Conservation (phyloP, 1,284 basidiomycete genomes). For the Apiotrichum akiyoshidainum region DNA sequence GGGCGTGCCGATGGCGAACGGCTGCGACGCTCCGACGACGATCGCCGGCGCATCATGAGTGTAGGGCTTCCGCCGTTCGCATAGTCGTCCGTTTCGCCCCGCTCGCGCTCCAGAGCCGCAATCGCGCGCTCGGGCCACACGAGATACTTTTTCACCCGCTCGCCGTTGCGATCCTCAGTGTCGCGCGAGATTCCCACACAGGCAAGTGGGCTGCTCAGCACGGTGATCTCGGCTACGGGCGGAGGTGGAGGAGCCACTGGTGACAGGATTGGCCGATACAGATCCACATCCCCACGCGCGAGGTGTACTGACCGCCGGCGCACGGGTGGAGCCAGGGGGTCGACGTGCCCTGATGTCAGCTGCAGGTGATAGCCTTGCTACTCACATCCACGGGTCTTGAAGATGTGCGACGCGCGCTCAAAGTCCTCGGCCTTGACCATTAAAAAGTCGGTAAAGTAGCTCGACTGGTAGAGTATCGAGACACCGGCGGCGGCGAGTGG, state of each 20-base stretch:
- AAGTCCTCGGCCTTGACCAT: slow-evolving; percentile 55
- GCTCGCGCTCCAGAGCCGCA: slow-evolving; percentile 2
- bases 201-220: slow-evolving; percentile 34
- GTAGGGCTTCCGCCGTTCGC: background rate
- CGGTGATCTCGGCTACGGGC: slow-evolving; percentile 34
- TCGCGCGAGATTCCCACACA: slow-evolving; percentile 35
- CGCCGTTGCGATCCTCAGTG: slow-evolving; percentile 23
- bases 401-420: slow-evolving; percentile 33
- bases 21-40: background rate
- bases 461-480: slow-evolving; percentile 78
- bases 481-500: slow-evolving; percentile 74
- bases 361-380: slow-evolving; percentile 5
- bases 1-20: slow-evolving; percentile 21
- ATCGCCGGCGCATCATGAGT: slow-evolving; percentile 2
- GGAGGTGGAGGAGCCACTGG: slow-evolving; percentile 11
- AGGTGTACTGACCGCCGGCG: slow-evolving; percentile 26
- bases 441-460: slow-evolving; percentile 79
- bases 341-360: slow-evolving; percentile 29
- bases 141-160: slow-evolving; percentile 34
- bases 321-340: slow-evolving; percentile 16
- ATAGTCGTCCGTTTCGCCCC: background rate
- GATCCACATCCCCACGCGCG: background rate
- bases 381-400: slow-evolving; percentile 41
- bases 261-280: slow-evolving; percentile 4
- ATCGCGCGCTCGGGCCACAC: slow-evolving; percentile 38